Conservation (phyloP, 2,329 filamentous ascomycete genomes). For the Curvularia eragrostidis region DNA sequence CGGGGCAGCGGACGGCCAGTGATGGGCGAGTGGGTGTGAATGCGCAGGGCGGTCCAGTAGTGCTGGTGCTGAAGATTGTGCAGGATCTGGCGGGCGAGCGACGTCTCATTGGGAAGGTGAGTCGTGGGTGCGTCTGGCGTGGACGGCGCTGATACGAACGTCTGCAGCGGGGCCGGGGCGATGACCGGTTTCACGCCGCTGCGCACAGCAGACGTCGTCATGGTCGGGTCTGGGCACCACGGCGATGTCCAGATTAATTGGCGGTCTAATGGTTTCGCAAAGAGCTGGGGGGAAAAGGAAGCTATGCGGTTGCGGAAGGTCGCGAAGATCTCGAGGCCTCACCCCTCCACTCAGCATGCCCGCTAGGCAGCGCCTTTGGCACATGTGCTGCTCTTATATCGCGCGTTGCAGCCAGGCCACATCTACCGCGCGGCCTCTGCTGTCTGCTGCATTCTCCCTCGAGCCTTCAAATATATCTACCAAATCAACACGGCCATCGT, state of each 20-base stretch:
- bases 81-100: conserved; percentile 67
- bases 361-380: conserved; percentile 14
- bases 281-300: conserved; percentile 22
- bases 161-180: conserved; percentile 41
- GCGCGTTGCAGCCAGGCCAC: neutral
- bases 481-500: neutral
- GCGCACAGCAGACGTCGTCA: conserved; percentile 32
- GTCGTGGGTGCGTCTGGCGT: conserved; percentile 16
- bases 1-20: conserved; percentile 57
- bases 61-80: conserved; percentile 79
- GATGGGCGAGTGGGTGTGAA: conserved; percentile 58
- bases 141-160: conserved; percentile 33
- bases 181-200: conserved; percentile 33
- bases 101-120: conserved; percentile 48
- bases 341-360: conserved; percentile 22
- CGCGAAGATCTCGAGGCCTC: conserved; percentile 32
- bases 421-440: neutral
- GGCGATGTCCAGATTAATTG: conserved; percentile 23
- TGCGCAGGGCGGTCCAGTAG: conserved; percentile 70
- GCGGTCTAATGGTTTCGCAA: conserved; percentile 33
- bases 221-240: conserved; percentile 23
- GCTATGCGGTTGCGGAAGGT: conserved; percentile 43
- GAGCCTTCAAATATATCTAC: neutral
- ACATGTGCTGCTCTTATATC: neutral
- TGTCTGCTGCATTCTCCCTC: neutral